These are phyloP conservation scores for Colletotrichum incanum DNA, from an alignment of 2,329 filamentous ascomycete genomes.

Conservation along the genomic window DNA sequence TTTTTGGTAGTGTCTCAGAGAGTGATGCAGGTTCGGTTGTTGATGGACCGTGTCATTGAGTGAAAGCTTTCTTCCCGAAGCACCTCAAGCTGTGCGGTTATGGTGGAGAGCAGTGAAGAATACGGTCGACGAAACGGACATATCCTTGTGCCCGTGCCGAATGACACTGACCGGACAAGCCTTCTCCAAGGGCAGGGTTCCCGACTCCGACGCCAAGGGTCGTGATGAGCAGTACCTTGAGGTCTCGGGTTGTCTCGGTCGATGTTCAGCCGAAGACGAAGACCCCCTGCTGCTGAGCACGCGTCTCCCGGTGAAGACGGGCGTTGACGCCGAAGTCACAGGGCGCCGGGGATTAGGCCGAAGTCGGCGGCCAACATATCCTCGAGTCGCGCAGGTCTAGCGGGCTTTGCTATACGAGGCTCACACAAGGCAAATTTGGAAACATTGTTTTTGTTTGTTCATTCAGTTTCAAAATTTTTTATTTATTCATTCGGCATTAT, in stretches of 20 bases:
- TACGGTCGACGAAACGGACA: too few species aligned
- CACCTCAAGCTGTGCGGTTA: too few species aligned
- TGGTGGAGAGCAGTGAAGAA: too few species aligned
- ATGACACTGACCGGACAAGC: too few species aligned
- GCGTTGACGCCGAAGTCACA: not conserved
- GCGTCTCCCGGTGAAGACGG: not conserved
- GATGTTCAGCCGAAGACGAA: not conserved
- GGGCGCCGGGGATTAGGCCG: not conserved
- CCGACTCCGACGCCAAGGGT: slow-evolving; percentile 7
- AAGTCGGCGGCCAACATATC: not conserved
- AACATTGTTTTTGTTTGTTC: not conserved
- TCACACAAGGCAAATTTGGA: not conserved
- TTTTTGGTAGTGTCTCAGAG: too few species aligned
- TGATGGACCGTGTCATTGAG: too few species aligned
- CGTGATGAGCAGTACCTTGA: not conserved
- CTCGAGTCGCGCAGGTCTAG: not conserved
- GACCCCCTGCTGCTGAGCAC: not conserved
- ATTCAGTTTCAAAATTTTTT: slow-evolving; percentile 13
- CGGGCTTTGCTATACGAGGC: not conserved
- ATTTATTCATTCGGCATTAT: slow-evolving; percentile 22
- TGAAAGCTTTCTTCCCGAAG: too few species aligned
- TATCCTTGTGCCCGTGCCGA: too few species aligned
- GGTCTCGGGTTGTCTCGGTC: slow-evolving; percentile 19
- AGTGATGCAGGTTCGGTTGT: too few species aligned
- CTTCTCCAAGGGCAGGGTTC: too few species aligned